A percentile compares a stretch with the other conserved stretches of the same genome.
Evolutionary conservation across 2,329 filamentous ascomycete species (phyloP).

Genomic region (Ophiocordyceps camponoti-rufipedis): DNA sequence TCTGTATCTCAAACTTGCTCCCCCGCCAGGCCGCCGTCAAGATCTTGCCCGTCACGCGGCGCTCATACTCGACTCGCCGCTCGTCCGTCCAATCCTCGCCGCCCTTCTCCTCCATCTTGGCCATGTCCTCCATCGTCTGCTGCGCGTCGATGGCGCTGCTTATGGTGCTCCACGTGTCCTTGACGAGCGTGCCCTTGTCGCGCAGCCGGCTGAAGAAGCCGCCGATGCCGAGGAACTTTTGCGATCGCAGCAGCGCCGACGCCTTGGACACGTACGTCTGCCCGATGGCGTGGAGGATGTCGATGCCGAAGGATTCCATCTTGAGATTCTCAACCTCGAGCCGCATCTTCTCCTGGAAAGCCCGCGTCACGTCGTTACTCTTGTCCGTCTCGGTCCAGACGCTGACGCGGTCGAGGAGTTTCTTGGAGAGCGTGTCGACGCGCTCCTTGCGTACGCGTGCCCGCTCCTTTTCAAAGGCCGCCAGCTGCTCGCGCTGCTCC

Average conservation of each 20-base stretch:
- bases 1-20: conserved; percentile 95
- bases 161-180: conserved; percentile 98
- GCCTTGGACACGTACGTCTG: conserved; percentile 80
- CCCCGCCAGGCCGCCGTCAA: conserved; percentile 91
- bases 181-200: conserved; percentile 91
- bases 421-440: conserved; percentile 65
- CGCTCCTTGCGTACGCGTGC: conserved; percentile 73
- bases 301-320: conserved; percentile 96
- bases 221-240: conserved; percentile 90
- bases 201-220: conserved; percentile 89
- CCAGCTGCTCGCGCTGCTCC: conserved; percentile 84
- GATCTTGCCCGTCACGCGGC: conserved; percentile 92
- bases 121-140: conserved; percentile 98
- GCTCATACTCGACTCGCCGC: conserved; percentile 88
- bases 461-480: conserved; percentile 75
- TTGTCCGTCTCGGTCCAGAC: conserved; percentile 98
- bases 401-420: conserved; percentile 75
- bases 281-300: conserved; percentile 90
- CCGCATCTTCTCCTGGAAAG: conserved; percentile 86
- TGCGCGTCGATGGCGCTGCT: conserved; percentile 91
- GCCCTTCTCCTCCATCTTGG: conserved; percentile 80
- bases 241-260: conserved; percentile 73
- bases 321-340: conserved; percentile 96
- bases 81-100: conserved; percentile 98
- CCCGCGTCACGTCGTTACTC: conserved; percentile 60